Base-by-base conservation (phyloP, 305 asterid genomes). In the Fraxinus velutina region DNA sequence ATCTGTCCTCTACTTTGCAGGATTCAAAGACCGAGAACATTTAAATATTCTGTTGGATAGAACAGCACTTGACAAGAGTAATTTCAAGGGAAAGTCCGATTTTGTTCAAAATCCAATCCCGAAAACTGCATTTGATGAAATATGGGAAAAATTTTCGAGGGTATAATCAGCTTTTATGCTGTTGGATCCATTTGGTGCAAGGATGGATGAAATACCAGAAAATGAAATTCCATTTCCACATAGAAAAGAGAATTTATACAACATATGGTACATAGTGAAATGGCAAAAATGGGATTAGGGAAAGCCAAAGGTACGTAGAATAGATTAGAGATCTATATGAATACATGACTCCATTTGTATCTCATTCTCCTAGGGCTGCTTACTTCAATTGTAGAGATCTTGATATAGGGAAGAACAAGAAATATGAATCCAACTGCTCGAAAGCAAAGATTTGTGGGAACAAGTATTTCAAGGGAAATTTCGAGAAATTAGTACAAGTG, bases 111-210 rank as follows among this genome's bases (percentile, higher is more conserved):
- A 37, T 17, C 78, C 78, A 37, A 73, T 37, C 3, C 33, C 2
- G 7, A 33, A 73, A 22, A 5, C 0, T 4, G 78, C 33, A 10
- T 36, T 17, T 2, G 33, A 34, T n/a, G 17, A 21, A 17, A n/a
- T 73, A 19, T 22, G 77, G 50, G 78, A 80, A 29, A 75, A 75
- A 5, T 57, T 87, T 6, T 8, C 44, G 55, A 50, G 81, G 66
- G 90, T 87, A 77, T 15, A 79, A 22, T 27, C 37, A 0, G 89
- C 72, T 0, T 80, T 83, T 19, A 39, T 88, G 57, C 82, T 86
- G 60, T 17, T 89, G 80, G 87, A 87, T 77, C 92, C 94, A 19
- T 73, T 78, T 17, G 90, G 92, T 8, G 94, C 92, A 17, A 84
- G 19, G 70, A 89, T 90, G 90, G 84, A 79, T 0, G 75, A 62